Conservation (phyloP, 257 asterid species). For the Phtheirospermum japonicum region DNA sequence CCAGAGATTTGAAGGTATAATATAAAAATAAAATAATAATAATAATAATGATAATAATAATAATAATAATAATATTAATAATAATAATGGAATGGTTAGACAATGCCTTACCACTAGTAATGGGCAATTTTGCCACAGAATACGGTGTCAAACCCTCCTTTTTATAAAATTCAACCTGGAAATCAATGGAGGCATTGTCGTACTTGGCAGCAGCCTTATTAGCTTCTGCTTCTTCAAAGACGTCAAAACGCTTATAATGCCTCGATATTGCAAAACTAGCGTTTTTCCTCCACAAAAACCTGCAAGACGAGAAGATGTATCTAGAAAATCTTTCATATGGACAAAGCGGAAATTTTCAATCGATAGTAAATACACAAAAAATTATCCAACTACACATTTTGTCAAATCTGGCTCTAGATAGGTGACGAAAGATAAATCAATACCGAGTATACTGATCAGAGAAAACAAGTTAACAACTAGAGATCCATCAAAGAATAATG, state of each 20-base stretch:
- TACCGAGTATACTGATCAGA: too few relatives aligned
- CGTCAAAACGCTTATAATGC: slow-evolving; percentile 86
- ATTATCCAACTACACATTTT: neutral
- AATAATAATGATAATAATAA: neutral
- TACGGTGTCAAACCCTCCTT: slow-evolving; percentile 84
- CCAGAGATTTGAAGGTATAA: neutral
- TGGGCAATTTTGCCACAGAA: slow-evolving; percentile 71
- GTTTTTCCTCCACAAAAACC: slow-evolving; percentile 93
- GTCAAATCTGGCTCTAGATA: neutral
- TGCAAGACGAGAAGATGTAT: slow-evolving; percentile 25
- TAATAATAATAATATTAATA: neutral
- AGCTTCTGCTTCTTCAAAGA: slow-evolving; percentile 92
- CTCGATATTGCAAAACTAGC: slow-evolving; percentile 91
- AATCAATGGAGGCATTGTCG: slow-evolving; percentile 80
- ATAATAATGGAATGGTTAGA: neutral
- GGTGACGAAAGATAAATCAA: too few relatives aligned
- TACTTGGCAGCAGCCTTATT: slow-evolving; percentile 90
- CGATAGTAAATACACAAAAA: neutral
- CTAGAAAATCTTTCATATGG: neutral
- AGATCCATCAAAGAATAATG: neutral
- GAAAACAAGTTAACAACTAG: neutral
- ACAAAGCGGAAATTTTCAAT: neutral
- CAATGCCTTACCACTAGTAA: slow-evolving; percentile 64
- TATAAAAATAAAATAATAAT: neutral
- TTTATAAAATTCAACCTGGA: slow-evolving; percentile 81